Evolutionary conservation across 2,329 filamentous ascomycete species (phyloP).

Genomic region (Curvularia hawaiiensis): DNA sequence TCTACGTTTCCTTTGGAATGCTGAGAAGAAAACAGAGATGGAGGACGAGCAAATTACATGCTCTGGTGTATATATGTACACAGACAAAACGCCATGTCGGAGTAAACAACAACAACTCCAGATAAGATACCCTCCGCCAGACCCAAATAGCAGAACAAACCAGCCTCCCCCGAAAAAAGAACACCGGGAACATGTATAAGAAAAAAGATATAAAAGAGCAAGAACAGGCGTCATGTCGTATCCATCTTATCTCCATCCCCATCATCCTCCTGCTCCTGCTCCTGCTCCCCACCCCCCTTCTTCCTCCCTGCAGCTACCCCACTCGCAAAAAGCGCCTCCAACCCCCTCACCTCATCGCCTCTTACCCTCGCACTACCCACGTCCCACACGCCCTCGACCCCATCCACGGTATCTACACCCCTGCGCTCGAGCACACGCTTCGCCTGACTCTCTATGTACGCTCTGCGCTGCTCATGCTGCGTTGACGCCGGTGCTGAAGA

Average conservation of each 20-base stretch:
- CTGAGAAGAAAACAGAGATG: no score
- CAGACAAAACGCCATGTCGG: no score
- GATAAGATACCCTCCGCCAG: no score
- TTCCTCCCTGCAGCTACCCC: conserved; percentile 10
- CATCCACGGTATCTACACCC: conserved; percentile 62
- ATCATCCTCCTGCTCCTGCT: background rate
- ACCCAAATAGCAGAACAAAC: no score
- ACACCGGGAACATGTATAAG: no score
- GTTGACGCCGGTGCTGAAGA: background rate
- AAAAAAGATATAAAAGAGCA: background rate
- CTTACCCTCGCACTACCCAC: conserved; percentile 23
- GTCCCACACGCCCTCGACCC: conserved; percentile 40
- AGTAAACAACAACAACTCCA: no score
- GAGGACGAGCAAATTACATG: no score
- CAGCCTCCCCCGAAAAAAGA: no score
- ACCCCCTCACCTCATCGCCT: conserved; percentile 37
- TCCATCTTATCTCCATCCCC: conserved; percentile 29
- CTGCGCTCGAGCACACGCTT: conserved; percentile 75
- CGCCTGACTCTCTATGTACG: conserved; percentile 84
- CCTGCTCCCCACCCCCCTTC: background rate
- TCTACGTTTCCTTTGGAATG: no score
- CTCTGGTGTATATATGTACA: no score
- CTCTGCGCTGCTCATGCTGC: conserved; percentile 68
- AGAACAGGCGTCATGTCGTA: conserved; percentile 15
- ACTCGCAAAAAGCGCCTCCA: conserved; percentile 35